These are phyloP conservation scores for Verticillium klebahnii DNA, from an alignment of 2,329 filamentous ascomycete genomes.

Conservation along the genomic window DNA sequence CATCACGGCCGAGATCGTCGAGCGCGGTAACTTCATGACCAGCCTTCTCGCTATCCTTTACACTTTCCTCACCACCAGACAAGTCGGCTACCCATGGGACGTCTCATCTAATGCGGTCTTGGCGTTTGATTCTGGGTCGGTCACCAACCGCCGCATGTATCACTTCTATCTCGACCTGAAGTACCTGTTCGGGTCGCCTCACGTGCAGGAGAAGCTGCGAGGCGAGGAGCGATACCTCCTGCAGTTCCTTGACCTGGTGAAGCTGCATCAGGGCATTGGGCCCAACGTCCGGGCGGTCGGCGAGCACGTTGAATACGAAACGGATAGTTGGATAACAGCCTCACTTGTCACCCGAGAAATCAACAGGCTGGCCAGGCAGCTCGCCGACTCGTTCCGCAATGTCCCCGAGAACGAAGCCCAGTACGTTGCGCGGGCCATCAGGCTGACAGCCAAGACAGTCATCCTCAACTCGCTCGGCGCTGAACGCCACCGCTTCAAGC, in stretches of 20 bases:
- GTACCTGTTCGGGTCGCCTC: slow-evolving; percentile 82
- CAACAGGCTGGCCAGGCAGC: slow-evolving; percentile 83
- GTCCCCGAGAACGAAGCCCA: slow-evolving; percentile 58
- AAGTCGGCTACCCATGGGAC: slow-evolving; percentile 90
- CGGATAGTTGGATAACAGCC: slow-evolving; percentile 95
- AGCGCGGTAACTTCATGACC: slow-evolving; percentile 91
- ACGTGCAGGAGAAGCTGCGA: slow-evolving; percentile 81
- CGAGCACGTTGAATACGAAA: slow-evolving; percentile 97
- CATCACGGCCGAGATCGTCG: slow-evolving; percentile 92
- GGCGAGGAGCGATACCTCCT: slow-evolving; percentile 81
- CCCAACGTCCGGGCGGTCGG: slow-evolving; percentile 88
- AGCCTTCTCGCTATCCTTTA: slow-evolving; percentile 95
- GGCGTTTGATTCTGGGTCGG: slow-evolving; percentile 89
- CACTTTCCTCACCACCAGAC: slow-evolving; percentile 91
- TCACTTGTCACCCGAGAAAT: slow-evolving; percentile 93
- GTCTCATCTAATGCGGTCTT: slow-evolving; percentile 82
- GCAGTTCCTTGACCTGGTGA: slow-evolving; percentile 93
- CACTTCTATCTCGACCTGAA: slow-evolving; percentile 96
- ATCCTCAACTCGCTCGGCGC: slow-evolving; percentile 84
- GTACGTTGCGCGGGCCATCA: slow-evolving; percentile 67
- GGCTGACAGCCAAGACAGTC: slow-evolving; percentile 73
- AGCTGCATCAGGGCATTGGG: slow-evolving; percentile 94
- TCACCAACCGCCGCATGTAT: slow-evolving; percentile 92
- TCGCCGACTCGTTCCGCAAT: slow-evolving; percentile 80
- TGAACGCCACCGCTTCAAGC: slow-evolving; percentile 80